Evolutionary conservation across 805 yeast species (phyloP), one percentile per base, ranked within the genome.

Genomic region (Teunomyces kruisii): DNA sequence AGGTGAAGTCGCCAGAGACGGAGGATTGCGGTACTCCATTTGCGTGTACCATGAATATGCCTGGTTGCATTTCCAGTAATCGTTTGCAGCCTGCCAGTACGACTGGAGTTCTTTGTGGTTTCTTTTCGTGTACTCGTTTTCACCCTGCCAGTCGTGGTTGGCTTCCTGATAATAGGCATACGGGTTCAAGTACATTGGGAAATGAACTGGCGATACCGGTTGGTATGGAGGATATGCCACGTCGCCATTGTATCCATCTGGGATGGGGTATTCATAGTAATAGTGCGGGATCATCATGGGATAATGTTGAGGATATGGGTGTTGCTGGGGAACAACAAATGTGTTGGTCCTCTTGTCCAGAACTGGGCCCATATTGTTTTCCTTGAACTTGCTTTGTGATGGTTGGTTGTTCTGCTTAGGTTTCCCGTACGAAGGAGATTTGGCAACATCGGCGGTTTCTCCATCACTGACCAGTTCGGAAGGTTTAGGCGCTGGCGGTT

Each of bases 131-230:
- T 19, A 19, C 22, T 19, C 22, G 3, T 19, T 19, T 19, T 3
- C 22, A 6, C 6, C 22, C 6, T 19, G 6, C 22, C 22, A 19
- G 3, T 19, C n/a, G n/a, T n/a, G n/a, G 22, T 37, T 24, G 15
- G 10, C 14, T 13, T 27, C 19, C 28, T 22, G 19, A 15, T 22
- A n/a, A n/a, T 22, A 12, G 6, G 17, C 14, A 13, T 14, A 39
- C 15, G 35, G 35, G 40, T 37, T 37, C 27, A 24, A 12, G 38
- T 35, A 35, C 38, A 35, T 19, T 12, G 38, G 38, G 27, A 35
- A 35, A n/a, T 35, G 38, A 3, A 22, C 13, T n/a, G 38, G 38
- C 10, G 38, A 22, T 6, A 35, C 38, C 12, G 38, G 38, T 17
- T 16, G 27, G n/a, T 19, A 35, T 6, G 38, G 28, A 13, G 13